phyloP scores from a whole-genome alignment of 495 filamentous ascomycete genomes.

The Penicillium ucsense region DNA sequence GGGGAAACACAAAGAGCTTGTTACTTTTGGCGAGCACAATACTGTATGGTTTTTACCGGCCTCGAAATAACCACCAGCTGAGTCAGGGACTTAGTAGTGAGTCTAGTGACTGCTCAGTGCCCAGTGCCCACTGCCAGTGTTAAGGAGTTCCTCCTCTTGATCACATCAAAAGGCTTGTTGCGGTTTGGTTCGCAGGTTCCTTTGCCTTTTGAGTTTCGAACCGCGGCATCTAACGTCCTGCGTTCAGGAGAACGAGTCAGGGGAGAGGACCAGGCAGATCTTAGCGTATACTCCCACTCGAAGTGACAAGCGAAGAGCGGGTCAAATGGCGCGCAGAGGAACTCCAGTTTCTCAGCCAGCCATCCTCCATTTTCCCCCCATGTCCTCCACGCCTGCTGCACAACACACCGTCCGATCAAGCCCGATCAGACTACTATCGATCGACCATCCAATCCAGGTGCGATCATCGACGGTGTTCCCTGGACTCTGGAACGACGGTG shows the following conservation, averaged over 20 bases:
- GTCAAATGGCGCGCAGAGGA: slow-evolving; percentile 10
- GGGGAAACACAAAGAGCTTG: no score
- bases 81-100: no score
- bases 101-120: no score
- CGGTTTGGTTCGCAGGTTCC: neutral
- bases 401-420: slow-evolving; percentile 13
- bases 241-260: slow-evolving; percentile 4
- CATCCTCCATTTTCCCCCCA: slow-evolving; percentile 2
- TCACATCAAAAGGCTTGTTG: neutral
- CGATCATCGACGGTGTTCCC: slow-evolving; percentile 6
- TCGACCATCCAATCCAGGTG: slow-evolving; percentile 7
- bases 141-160: neutral
- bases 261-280: slow-evolving; percentile 8
- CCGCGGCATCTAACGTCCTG: neutral
- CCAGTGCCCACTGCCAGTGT: no score
- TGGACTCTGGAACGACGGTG: slow-evolving; percentile 1
- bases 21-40: no score
- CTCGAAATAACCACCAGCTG: no score
- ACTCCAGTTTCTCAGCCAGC: slow-evolving; percentile 18
- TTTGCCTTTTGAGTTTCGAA: neutral
- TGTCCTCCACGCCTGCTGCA: slow-evolving; percentile 1
- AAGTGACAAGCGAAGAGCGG: slow-evolving; percentile 16
- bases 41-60: no score
- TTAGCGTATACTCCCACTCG: slow-evolving; percentile 2
- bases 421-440: slow-evolving; percentile 14